Conservation (phyloP, 1,284 basidiomycete genomes). For the Takashimella tepidaria region DNA sequence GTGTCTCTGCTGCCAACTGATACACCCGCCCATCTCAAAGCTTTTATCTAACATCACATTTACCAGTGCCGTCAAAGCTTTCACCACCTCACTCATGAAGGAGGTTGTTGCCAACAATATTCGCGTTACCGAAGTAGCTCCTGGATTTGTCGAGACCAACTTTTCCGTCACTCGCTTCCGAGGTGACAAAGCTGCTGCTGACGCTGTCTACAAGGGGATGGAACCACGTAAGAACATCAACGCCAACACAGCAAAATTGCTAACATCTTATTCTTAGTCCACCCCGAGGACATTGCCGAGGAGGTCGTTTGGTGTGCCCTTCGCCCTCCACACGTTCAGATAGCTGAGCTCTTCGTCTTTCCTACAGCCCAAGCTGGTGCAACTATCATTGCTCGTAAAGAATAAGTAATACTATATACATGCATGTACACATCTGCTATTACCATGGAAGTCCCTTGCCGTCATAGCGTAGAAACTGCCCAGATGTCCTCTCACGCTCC, state of each 20-base stretch:
- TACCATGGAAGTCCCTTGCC: background rate
- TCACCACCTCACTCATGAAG: conserved; percentile 70
- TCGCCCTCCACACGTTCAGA: conserved; percentile 77
- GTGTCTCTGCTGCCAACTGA: background rate
- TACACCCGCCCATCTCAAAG: background rate
- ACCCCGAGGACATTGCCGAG: conserved; percentile 78
- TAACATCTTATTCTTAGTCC: conserved; percentile 56
- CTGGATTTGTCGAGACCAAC: conserved; percentile 53
- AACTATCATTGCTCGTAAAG: conserved; percentile 20
- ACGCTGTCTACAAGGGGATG: conserved; percentile 78
- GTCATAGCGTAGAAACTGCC: background rate
- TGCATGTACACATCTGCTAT: background rate
- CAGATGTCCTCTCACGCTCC: background rate
- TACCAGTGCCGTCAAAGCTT: conserved; percentile 68
- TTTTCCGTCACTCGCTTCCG: conserved; percentile 79
- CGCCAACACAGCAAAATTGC: background rate
- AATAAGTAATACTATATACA: conserved; percentile 9
- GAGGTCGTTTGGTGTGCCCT: conserved; percentile 93
- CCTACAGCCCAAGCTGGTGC: conserved; percentile 20
- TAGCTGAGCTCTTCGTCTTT: conserved; percentile 60
- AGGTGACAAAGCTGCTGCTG: conserved; percentile 69
- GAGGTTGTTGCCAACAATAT: conserved; percentile 82
- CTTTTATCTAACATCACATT: background rate
- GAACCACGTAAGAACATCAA: conserved; percentile 59
- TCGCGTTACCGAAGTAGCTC: conserved; percentile 81